These are phyloP conservation scores for Aspergillus coremiiformis DNA, from an alignment of 495 filamentous ascomycete species.

Conservation along the genomic window DNA sequence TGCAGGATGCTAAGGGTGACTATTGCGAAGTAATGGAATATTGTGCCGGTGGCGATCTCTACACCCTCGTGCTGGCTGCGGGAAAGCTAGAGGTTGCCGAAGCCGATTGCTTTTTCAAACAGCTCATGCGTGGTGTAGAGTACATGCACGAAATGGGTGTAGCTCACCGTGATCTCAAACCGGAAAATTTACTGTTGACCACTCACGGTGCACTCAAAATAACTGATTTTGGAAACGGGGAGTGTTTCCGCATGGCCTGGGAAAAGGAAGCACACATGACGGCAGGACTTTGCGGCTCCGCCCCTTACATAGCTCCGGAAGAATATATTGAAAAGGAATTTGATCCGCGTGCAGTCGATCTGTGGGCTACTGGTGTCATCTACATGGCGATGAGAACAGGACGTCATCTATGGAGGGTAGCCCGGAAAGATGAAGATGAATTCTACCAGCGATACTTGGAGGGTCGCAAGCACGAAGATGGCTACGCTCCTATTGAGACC, in stretches of 20 bases:
- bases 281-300: slow-evolving; percentile 88
- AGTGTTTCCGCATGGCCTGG: slow-evolving; percentile 99
- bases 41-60: slow-evolving; percentile 93
- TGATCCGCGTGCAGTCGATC: slow-evolving; percentile 90
- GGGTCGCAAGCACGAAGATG: slow-evolving; percentile 85
- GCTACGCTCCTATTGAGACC: slow-evolving; percentile 93
- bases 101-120: slow-evolving; percentile 98
- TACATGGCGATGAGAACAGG: slow-evolving; percentile 99
- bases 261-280: slow-evolving; percentile 98
- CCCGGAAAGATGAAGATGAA: slow-evolving; percentile 91
- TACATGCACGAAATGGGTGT: slow-evolving; percentile 99
- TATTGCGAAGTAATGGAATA: slow-evolving; percentile 99
- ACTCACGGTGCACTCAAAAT: slow-evolving; percentile 94
- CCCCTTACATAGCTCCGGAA: slow-evolving; percentile 95
- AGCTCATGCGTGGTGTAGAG: slow-evolving; percentile 98
- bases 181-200: slow-evolving; percentile 92
- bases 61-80: slow-evolving; percentile 85
- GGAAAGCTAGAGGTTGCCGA: slow-evolving; percentile 89
- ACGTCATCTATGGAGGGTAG: slow-evolving; percentile 90
- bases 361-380: slow-evolving; percentile 97
- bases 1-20: slow-evolving; percentile 94
- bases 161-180: slow-evolving; percentile 93
- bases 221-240: slow-evolving; percentile 97
- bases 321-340: slow-evolving; percentile 95
- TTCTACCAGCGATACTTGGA: slow-evolving; percentile 92